A percentile compares a stretch with the other conserved stretches of the same genome.
phyloP scores from a whole-genome alignment of 2,329 filamentous ascomycete species.

The Xylaria sp. region DNA sequence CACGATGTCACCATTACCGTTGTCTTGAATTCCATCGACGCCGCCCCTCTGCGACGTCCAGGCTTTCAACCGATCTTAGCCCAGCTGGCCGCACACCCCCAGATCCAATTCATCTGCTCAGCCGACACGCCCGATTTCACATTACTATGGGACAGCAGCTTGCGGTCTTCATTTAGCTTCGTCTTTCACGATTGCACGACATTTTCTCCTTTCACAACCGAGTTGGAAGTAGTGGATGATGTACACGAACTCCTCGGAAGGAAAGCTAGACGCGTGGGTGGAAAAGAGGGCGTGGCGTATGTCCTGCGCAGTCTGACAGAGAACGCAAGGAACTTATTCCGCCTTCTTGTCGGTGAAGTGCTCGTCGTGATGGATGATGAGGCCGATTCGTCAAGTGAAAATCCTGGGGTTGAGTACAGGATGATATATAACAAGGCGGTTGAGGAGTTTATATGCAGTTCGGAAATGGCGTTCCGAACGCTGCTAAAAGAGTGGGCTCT shows the following conservation, averaged over 20 bases:
- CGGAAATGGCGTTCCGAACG: slow-evolving; percentile 94
- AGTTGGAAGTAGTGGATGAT: slow-evolving; percentile 87
- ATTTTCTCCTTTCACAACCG: slow-evolving; percentile 77
- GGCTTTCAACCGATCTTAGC: slow-evolving; percentile 78
- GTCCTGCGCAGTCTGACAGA: slow-evolving; percentile 91
- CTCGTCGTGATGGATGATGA: slow-evolving; percentile 75
- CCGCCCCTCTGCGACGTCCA: slow-evolving; percentile 76
- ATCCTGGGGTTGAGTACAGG: slow-evolving; percentile 85
- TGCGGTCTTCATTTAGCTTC: slow-evolving; percentile 86
- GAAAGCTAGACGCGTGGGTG: slow-evolving; percentile 81
- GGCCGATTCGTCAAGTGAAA: slow-evolving; percentile 62
- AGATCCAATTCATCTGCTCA: slow-evolving; percentile 79
- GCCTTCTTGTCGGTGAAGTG: slow-evolving; percentile 85
- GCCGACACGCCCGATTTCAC: slow-evolving; percentile 89
- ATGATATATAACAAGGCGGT: slow-evolving; percentile 94
- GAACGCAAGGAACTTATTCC: slow-evolving; percentile 89
- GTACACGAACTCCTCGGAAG: slow-evolving; percentile 89
- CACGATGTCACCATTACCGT: slow-evolving; percentile 68
- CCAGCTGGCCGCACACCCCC: slow-evolving; percentile 77
- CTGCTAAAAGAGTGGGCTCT: slow-evolving; percentile 84
- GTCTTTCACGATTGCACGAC: slow-evolving; percentile 95
- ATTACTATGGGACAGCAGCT: slow-evolving; percentile 87
- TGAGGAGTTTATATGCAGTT: slow-evolving; percentile 96
- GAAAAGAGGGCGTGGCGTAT: slow-evolving; percentile 90
- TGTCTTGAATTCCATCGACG: slow-evolving; percentile 88